A percentile compares a stretch with the other conserved stretches of the same genome.
Conservation (phyloP, 2,329 filamentous ascomycete genomes). For the Penicillium sp. region DNA sequence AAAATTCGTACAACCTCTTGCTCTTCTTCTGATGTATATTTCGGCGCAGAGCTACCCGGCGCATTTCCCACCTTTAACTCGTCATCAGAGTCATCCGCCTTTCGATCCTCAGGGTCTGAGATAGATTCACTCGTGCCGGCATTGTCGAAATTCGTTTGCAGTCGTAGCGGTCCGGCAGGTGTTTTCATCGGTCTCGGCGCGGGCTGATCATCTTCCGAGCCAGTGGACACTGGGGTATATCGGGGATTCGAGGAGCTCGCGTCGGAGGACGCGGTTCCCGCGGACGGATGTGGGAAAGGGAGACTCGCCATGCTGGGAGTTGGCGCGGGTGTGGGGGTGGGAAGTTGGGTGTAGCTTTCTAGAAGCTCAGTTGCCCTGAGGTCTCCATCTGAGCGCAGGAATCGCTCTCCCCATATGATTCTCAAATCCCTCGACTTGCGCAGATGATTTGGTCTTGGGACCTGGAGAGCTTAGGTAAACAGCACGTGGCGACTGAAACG, state of each 20-base stretch:
- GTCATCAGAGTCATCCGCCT: conserved; percentile 27
- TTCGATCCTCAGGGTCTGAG: conserved; percentile 23
- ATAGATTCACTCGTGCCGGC: conserved; percentile 15
- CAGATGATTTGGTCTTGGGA: conserved; percentile 6
- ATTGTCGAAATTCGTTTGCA: conserved; percentile 33
- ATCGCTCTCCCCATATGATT: not conserved
- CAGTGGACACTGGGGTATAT: conserved; percentile 35
- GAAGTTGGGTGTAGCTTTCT: not conserved
- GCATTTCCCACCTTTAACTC: conserved; percentile 17
- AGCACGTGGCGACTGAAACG: conserved; percentile 9
- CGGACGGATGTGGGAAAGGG: conserved; percentile 22
- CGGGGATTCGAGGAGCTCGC: conserved; percentile 26
- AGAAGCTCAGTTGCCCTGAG: not conserved
- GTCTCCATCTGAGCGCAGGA: conserved; percentile 1
- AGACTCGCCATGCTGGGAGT: conserved; percentile 21
- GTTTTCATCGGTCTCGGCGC: conserved; percentile 14
- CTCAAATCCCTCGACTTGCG: not conserved
- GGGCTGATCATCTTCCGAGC: conserved; percentile 23
- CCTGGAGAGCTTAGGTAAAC: conserved; percentile 12
- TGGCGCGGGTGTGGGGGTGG: not conserved
- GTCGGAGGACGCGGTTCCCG: conserved; percentile 24
- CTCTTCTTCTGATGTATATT: conserved; percentile 61
- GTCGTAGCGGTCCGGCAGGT: conserved; percentile 20
- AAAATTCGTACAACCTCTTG: conserved; percentile 64
- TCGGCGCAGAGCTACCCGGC: conserved; percentile 22